These are phyloP conservation scores for Eucalyptus sp. DNA, from an alignment of 345 rosid species.

Conservation along the genomic window DNA sequence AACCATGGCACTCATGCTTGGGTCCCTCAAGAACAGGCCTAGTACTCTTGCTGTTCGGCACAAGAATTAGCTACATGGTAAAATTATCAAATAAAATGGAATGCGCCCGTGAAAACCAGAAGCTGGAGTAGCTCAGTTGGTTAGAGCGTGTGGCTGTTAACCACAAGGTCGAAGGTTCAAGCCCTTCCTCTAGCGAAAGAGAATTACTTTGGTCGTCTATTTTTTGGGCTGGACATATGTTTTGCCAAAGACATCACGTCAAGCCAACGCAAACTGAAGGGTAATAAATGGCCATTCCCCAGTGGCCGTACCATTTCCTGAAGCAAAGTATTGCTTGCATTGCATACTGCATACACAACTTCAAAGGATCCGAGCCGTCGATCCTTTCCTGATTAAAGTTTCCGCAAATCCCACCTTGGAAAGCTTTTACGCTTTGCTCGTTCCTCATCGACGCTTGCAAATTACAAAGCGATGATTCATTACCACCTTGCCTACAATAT, in stretches of 20 bases:
- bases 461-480: neutral
- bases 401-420: neutral
- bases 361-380: neutral
- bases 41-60: rapidly evolving
- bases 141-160: constrained; percentile 90
- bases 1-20: neutral
- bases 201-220: neutral
- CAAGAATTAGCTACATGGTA: neutral
- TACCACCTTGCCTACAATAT: neutral
- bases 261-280: neutral
- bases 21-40: neutral
- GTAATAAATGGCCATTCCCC: neutral
- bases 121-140: constrained; percentile 87
- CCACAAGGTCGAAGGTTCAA: constrained; percentile 94
- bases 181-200: constrained; percentile 40
- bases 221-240: neutral
- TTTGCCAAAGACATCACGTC: neutral
- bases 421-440: neutral
- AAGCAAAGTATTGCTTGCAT: neutral
- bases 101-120: neutral
- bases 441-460: neutral
- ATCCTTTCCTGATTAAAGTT: neutral
- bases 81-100: rapidly evolving
- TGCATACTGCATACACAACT: neutral
- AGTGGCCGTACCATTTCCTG: neutral